A percentile compares a stretch with the other conserved stretches of the same genome.
Evolutionary conservation across 2,329 filamentous ascomycete species (phyloP).

Genomic region (Hirsutella minnesotensis): DNA sequence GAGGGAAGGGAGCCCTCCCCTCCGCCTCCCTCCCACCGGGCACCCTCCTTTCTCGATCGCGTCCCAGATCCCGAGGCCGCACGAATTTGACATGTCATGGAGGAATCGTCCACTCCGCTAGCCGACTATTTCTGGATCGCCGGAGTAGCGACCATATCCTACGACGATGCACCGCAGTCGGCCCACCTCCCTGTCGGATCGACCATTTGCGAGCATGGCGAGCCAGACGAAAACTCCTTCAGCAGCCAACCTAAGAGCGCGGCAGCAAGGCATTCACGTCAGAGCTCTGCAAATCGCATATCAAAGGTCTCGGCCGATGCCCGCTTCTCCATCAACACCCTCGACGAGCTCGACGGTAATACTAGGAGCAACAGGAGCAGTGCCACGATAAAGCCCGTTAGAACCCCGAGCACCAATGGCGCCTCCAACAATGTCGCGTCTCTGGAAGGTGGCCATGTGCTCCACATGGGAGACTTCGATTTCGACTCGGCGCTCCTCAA

Average conservation of each 20-base stretch:
- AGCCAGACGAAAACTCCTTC: constrained; percentile 33
- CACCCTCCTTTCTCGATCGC: not conserved
- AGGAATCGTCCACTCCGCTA: constrained; percentile 50
- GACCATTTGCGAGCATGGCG: constrained; percentile 52
- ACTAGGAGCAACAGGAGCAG: constrained; percentile 55
- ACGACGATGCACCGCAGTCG: constrained; percentile 39
- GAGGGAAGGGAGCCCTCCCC: not conserved
- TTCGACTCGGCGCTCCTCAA: constrained; percentile 90
- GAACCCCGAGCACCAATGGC: constrained; percentile 15
- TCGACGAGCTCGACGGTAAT: constrained; percentile 47
- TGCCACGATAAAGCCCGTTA: constrained; percentile 44
- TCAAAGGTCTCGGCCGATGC: constrained; percentile 40
- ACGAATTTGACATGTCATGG: constrained; percentile 39
- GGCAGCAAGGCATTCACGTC: constrained; percentile 45
- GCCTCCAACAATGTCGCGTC: constrained; percentile 15
- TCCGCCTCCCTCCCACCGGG: not conserved
- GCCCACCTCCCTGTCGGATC: constrained; percentile 31
- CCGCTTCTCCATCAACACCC: constrained; percentile 39
- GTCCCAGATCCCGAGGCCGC: constrained; percentile 8
- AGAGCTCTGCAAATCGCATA: constrained; percentile 46
- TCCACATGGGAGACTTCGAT: constrained; percentile 59
- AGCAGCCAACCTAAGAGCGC: constrained; percentile 13
- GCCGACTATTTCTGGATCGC: constrained; percentile 71
- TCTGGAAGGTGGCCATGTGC: constrained; percentile 4
- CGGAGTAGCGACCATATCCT: constrained; percentile 55